These are phyloP conservation scores for Incumbomyces delicatus DNA, from an alignment of 2,329 filamentous ascomycete species.

Conservation along the genomic window DNA sequence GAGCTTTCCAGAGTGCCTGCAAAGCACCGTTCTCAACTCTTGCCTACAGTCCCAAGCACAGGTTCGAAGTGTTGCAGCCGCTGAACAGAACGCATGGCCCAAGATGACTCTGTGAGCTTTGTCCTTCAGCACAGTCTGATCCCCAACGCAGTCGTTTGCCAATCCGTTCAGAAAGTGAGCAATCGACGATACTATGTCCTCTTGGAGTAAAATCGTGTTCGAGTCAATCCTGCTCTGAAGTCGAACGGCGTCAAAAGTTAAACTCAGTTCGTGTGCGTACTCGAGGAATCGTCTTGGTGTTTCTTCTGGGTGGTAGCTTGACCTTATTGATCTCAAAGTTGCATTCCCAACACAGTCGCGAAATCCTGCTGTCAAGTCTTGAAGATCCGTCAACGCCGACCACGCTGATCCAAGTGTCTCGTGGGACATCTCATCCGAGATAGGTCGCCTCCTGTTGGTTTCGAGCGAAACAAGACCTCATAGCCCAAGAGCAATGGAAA, in stretches of 20 bases:
- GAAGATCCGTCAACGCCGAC: slow-evolving; percentile 1
- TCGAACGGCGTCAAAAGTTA: slow-evolving; percentile 1
- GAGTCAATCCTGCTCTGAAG: slow-evolving; percentile 1
- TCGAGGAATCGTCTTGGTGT: slow-evolving; percentile 3
- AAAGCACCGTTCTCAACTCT: neutral
- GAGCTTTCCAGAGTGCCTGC: slow-evolving; percentile 2
- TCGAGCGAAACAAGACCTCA: neutral
- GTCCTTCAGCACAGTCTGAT: neutral
- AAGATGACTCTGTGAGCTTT: neutral
- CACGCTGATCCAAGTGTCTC: slow-evolving; percentile 2
- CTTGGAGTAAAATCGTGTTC: slow-evolving; percentile 1
- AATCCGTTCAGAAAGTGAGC: slow-evolving; percentile 4
- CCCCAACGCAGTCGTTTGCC: slow-evolving; percentile 1
- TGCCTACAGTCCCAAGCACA: slow-evolving; percentile 3
- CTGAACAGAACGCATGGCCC: slow-evolving; percentile 2
- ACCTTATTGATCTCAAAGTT: slow-evolving; percentile 3
- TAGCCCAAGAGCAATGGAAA: neutral
- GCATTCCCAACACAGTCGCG: slow-evolving; percentile 2
- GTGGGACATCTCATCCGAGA: slow-evolving; percentile 4
- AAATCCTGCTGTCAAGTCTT: slow-evolving; percentile 4
- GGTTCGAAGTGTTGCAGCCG: neutral
- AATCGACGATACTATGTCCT: neutral
- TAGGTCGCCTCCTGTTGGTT: neutral
- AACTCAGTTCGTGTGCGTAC: slow-evolving; percentile 1
- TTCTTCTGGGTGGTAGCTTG: slow-evolving; percentile 4